phyloP scores from a whole-genome alignment of 2,329 filamentous ascomycete species.

The Celoporthe dispersa region DNA sequence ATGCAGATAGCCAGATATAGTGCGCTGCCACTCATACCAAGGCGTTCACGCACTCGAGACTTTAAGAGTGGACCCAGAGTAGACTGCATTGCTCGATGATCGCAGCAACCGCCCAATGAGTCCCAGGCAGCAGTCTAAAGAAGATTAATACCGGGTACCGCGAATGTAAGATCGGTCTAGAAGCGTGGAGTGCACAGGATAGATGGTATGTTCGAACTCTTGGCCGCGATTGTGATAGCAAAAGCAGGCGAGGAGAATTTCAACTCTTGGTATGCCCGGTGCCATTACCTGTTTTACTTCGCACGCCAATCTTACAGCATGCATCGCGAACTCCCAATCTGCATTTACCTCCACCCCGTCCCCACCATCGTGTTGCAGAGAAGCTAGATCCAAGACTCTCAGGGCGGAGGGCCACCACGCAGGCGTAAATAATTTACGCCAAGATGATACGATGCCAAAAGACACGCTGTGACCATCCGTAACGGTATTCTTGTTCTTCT shows the following conservation, averaged over 20 bases:
- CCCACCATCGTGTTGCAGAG: background rate
- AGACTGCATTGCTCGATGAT: slow-evolving; percentile 31
- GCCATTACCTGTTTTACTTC: too few species aligned
- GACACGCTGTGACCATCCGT: background rate
- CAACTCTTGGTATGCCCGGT: too few species aligned
- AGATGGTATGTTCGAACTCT: slow-evolving; percentile 34
- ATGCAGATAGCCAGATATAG: slow-evolving; percentile 38
- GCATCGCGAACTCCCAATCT: background rate
- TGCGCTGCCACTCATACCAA: slow-evolving; percentile 34
- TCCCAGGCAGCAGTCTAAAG: slow-evolving; percentile 40
- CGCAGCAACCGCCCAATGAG: slow-evolving; percentile 35
- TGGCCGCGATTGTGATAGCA: slow-evolving; percentile 36
- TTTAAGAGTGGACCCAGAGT: slow-evolving; percentile 33
- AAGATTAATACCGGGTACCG: slow-evolving; percentile 40
- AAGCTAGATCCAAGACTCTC: background rate
- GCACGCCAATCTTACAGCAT: background rate
- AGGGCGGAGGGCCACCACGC: too few species aligned
- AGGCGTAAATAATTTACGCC: background rate
- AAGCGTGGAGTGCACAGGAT: slow-evolving; percentile 34
- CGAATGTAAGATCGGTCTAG: slow-evolving; percentile 36
- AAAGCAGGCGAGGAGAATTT: slow-evolving; percentile 37
- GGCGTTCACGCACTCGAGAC: slow-evolving; percentile 34
- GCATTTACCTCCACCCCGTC: background rate
- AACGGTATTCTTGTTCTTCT: background rate
- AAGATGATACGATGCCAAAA: background rate